Evolutionary conservation across 148 eudicot genomes (phyloP), one percentile per base, ranked within the genome.

Genomic region (Persicaria tinctoria): DNA sequence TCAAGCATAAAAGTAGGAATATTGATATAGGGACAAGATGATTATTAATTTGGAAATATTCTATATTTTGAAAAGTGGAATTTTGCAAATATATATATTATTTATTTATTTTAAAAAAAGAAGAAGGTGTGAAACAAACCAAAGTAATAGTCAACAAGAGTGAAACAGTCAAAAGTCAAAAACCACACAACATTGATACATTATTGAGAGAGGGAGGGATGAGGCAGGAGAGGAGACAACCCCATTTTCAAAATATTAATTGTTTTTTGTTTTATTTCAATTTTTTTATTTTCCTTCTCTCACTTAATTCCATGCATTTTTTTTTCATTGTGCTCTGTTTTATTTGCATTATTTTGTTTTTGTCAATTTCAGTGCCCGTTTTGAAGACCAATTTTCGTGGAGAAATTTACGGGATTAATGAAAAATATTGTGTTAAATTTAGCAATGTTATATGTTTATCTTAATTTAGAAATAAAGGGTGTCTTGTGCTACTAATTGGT

Each of bases 311-410:
- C 63, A 27, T 27, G 68, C 45, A 63, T 16, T 50, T 50, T 32
- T 16, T 50, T 50, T 32, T 32, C 41, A 32, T 32, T 32, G 41
- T 32, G 41, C 41, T 32, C 41, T 32, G 41, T 32, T 32, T 32
- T 32, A 1, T 1, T 32, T 32, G 41, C 41, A 10, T 10, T 27
- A 50, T 63, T 23, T 27, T 10, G 45, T 23, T 63, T 0, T 63
- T 63, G 32, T 63, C 9, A 63, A 27, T 63, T 63, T 63, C 68
- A 63, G 68, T 63, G 68, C 46, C 68, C 68, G 46, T 63, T 12
- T 63, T 6, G 11, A 32, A 32, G 10, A 6, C 45, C 46, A 27
- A 14, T 16, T 63, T 27, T 11, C 46, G 68, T 60, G 66, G 66
- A 6, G 66, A 10, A 60, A 60, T 38, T 10, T 60, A 6, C 23